Evolutionary conservation across 352 stramenopile species (phyloP), one percentile per base, ranked within the genome.

Genomic region (Phytophthora lateralis): DNA sequence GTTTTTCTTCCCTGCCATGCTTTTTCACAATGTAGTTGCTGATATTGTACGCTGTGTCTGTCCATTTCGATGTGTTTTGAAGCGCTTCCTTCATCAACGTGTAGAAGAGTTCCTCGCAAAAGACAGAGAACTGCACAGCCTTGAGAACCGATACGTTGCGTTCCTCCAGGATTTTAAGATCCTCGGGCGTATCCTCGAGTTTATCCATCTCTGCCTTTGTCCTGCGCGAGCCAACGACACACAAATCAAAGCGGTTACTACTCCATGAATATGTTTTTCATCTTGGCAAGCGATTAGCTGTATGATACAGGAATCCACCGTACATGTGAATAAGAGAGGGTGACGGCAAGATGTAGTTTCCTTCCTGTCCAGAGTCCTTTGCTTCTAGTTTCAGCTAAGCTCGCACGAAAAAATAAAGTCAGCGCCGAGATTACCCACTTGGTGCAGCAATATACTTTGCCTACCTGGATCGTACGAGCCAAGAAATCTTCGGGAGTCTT

Each of bases 81-180:
- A 94, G 63, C 10, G 85, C 84, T 48, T 94, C 87, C 51, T 89
- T 79, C 87, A 96, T 93, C 27, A 93, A 41, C 7, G 72, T 90
- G 58, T 92, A 80, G 60, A 96, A 96, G 0, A 91, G 61, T 59
- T 96, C 87, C 73, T 94, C 85, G 35, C 83, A 94, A 47, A 93
- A 96, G 1, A 96, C 80, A 2, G 87, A 93, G 52, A 93, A 93
- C 70, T 94, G 87, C 10, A 96, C 83, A 0, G 82, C 83, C 60
- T 88, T 86, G 4, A 96, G 58, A 55, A 93, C 67, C 6, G 77
- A 85, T 21, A 71, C 55, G 38, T 96, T 96, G 27, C 82, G 80
- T 30, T 87, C 81, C 4, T 92, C 70, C 20, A 93, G 54, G 6
- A 75, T 63, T 52, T 86, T 82, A 0, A 79, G 27, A n/a, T 92